Percentiles rank a stretch among this genome's conserved stretches.
These are phyloP conservation scores for Botrytis medusae DNA, from an alignment of 2,329 filamentous ascomycete species.

Conservation along the genomic window DNA sequence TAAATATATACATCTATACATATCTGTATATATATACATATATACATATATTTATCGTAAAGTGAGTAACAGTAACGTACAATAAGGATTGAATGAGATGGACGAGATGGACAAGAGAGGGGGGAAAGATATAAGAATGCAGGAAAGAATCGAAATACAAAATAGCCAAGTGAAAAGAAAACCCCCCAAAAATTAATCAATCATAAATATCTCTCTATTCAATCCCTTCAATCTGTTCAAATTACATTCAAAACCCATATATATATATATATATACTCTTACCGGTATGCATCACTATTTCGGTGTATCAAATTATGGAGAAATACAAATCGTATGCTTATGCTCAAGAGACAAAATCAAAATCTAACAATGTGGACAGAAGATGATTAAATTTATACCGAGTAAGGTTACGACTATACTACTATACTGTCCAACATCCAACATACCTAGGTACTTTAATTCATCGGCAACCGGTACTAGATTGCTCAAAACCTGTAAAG, in stretches of 20 bases:
- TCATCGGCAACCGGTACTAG: background rate
- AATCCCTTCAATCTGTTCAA: too few relatives aligned
- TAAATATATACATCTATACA: background rate
- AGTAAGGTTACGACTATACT: too few relatives aligned
- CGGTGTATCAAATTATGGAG: background rate
- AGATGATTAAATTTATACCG: too few relatives aligned
- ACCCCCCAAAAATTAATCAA: background rate
- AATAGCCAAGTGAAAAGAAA: background rate
- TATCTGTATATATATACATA: background rate
- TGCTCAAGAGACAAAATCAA: too few relatives aligned
- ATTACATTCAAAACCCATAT: background rate
- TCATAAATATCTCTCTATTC: background rate
- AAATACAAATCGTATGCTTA: too few relatives aligned
- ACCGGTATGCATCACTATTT: background rate
- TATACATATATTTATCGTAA: background rate
- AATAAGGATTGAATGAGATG: background rate
- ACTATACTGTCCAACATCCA: too few relatives aligned
- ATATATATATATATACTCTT: too few relatives aligned
- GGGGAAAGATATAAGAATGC: background rate
- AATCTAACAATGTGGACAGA: too few relatives aligned
- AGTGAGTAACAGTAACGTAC: background rate
- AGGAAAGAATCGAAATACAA: background rate
- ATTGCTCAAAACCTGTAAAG: background rate
- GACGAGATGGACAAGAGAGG: background rate
- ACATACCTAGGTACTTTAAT: background rate